These are phyloP conservation scores for Botryotinia calthae DNA, from an alignment of 2,329 filamentous ascomycete genomes.

Conservation along the genomic window DNA sequence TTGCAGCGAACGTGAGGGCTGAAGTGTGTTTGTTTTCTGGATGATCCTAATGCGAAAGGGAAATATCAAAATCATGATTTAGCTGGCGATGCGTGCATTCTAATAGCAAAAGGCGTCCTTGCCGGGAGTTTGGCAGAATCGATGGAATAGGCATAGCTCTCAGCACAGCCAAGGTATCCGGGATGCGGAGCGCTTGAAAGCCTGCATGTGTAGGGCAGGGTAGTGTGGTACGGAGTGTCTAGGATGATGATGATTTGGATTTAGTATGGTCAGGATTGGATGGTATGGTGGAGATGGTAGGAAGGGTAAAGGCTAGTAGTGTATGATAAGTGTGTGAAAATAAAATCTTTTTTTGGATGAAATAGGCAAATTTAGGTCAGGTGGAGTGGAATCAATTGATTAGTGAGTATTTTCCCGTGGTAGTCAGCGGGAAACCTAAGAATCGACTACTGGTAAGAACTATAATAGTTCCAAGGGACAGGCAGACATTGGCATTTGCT, in stretches of 20 bases:
- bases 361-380: constrained; percentile 2
- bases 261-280: constrained; percentile 14
- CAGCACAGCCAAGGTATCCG: constrained; percentile 26
- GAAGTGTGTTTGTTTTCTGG: constrained; percentile 5
- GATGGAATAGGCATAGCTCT: constrained; percentile 21
- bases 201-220: constrained; percentile 21
- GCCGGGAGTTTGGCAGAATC: constrained; percentile 21
- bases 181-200: constrained; percentile 22
- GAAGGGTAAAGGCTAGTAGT: background rate
- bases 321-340: constrained; percentile 6
- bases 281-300: constrained; percentile 3
- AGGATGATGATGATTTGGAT: constrained; percentile 19
- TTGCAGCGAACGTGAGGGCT: constrained; percentile 24
- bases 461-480: background rate
- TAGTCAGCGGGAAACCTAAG: background rate
- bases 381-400: background rate
- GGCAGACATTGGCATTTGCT: constrained; percentile 4
- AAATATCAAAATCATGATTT: constrained; percentile 23
- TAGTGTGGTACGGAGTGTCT: constrained; percentile 16
- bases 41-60: constrained; percentile 20
- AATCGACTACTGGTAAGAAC: background rate
- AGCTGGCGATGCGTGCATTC: constrained; percentile 34
- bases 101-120: constrained; percentile 32
- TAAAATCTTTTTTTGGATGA: background rate
- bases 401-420: constrained; percentile 2